These are phyloP conservation scores for Hypoxylon sp. DNA, from an alignment of 2,329 filamentous ascomycete genomes.

Conservation along the genomic window DNA sequence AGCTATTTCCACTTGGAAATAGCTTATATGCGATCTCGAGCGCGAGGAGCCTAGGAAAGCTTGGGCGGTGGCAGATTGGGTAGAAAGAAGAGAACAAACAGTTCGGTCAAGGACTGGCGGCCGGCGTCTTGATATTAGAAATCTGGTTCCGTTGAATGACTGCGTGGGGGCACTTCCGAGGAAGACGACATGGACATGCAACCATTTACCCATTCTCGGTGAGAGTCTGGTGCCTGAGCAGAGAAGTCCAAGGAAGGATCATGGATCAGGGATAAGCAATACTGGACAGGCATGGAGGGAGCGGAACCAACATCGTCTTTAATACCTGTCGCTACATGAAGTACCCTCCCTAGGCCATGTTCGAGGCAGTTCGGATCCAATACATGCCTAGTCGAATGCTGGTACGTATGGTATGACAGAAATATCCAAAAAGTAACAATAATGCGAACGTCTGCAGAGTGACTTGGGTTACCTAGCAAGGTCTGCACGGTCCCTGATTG, in stretches of 20 bases:
- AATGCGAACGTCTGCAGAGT: conserved; percentile 33
- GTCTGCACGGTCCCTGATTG: conserved; percentile 35
- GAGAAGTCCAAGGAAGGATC: conserved; percentile 20
- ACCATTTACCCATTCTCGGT: conserved; percentile 37
- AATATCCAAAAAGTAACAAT: conserved; percentile 31
- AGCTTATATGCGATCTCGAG: background rate
- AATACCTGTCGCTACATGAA: conserved; percentile 26
- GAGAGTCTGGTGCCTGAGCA: conserved; percentile 36
- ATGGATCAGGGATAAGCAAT: conserved; percentile 38
- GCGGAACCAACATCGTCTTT: conserved; percentile 22
- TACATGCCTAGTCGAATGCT: conserved; percentile 20
- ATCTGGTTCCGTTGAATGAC: conserved; percentile 15
- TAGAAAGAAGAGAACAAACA: conserved; percentile 2
- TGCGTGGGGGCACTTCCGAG: conserved; percentile 30
- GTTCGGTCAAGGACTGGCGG: conserved; percentile 2
- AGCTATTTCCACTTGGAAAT: conserved; percentile 14
- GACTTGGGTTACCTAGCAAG: conserved; percentile 36
- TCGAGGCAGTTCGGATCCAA: conserved; percentile 11
- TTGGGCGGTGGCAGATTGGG: background rate
- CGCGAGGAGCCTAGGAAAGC: conserved; percentile 5
- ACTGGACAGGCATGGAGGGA: conserved; percentile 12
- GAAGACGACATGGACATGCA: conserved; percentile 30
- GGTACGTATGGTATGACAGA: conserved; percentile 39
- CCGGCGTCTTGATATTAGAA: conserved; percentile 21
- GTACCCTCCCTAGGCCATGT: conserved; percentile 19